phyloP scores from a whole-genome alignment of 2,329 filamentous ascomycete species.

The Penicillium sp. region DNA sequence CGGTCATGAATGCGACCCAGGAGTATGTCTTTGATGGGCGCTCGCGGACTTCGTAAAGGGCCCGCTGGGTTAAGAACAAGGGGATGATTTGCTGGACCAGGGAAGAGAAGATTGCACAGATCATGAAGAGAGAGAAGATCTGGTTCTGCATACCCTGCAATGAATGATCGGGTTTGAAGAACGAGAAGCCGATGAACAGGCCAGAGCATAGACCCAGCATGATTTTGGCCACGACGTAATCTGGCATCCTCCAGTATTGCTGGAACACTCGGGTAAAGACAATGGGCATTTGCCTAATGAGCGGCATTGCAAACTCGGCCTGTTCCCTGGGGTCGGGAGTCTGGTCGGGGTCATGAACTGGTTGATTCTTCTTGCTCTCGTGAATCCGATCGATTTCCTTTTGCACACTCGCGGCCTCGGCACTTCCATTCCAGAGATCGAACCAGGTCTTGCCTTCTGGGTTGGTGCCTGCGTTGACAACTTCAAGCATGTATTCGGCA shows the following conservation, averaged over 20 bases:
- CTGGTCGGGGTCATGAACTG: slow-evolving; percentile 56
- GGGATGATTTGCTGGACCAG: slow-evolving; percentile 62
- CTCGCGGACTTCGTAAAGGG: slow-evolving; percentile 82
- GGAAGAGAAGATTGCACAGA: slow-evolving; percentile 68
- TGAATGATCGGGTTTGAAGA: slow-evolving; percentile 70
- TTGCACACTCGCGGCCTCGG: slow-evolving; percentile 56
- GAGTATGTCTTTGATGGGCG: slow-evolving; percentile 80
- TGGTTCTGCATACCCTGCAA: slow-evolving; percentile 80
- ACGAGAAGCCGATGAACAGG: slow-evolving; percentile 81
- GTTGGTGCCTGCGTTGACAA: slow-evolving; percentile 51
- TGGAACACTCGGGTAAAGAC: slow-evolving; percentile 78
- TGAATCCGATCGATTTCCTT: slow-evolving; percentile 61
- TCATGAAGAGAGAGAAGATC: slow-evolving; percentile 82
- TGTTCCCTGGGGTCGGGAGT: slow-evolving; percentile 34
- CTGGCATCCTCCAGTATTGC: slow-evolving; percentile 85
- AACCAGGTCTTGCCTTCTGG: slow-evolving; percentile 57
- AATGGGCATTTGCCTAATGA: slow-evolving; percentile 65
- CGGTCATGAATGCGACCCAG: slow-evolving; percentile 83
- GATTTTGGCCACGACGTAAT: slow-evolving; percentile 81
- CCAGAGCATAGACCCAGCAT: slow-evolving; percentile 62
- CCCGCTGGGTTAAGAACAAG: slow-evolving; percentile 79
- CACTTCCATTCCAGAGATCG: slow-evolving; percentile 59
- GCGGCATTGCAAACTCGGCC: slow-evolving; percentile 73
- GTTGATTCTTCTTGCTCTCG: slow-evolving; percentile 53
- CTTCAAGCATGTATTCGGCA: slow-evolving; percentile 70